These are phyloP conservation scores for Nemania sp. DNA, from an alignment of 2,329 filamentous ascomycete genomes.

Conservation along the genomic window DNA sequence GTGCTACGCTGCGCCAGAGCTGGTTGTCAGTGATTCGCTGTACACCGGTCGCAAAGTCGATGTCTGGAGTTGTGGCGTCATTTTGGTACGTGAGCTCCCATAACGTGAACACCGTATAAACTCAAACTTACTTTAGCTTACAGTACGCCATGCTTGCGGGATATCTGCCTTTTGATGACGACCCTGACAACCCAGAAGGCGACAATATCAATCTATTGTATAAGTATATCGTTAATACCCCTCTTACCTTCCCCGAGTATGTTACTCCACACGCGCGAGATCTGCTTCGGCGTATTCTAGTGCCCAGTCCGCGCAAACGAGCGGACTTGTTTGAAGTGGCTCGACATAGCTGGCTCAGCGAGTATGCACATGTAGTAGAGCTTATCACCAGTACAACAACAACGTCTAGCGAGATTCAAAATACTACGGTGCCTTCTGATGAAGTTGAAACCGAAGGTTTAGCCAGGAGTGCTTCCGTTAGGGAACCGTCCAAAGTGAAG, in stretches of 20 bases:
- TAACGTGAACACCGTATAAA: conserved; percentile 24
- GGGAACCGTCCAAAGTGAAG: conserved; percentile 79
- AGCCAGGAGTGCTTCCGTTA: conserved; percentile 87
- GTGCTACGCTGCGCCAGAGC: conserved; percentile 94
- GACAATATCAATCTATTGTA: conserved; percentile 99
- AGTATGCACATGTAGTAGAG: conserved; percentile 94
- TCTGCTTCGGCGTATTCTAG: conserved; percentile 87
- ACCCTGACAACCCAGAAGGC: conserved; percentile 96
- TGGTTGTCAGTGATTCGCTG: conserved; percentile 95
- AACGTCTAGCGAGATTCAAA: conserved; percentile 81
- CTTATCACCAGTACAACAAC: conserved; percentile 97
- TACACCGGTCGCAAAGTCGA: conserved; percentile 98
- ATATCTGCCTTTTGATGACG: conserved; percentile 96
- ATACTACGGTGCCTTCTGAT: conserved; percentile 68
- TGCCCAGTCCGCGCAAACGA: conserved; percentile 91
- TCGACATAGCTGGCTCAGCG: conserved; percentile 95
- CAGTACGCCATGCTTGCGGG: conserved; percentile 99
- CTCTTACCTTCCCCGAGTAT: conserved; percentile 97
- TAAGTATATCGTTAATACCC: conserved; percentile 98
- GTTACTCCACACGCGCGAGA: conserved; percentile 96
- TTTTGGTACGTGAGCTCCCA: conserved; percentile 70
- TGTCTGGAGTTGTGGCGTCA: conserved; percentile 99
- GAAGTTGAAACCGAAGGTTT: conserved; percentile 66
- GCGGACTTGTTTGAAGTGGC: conserved; percentile 97
- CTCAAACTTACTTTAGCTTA: conserved; percentile 26